Evolutionary conservation across 768 basidiomycete species (phyloP).

Genomic region (Leccinum truebloodii): DNA sequence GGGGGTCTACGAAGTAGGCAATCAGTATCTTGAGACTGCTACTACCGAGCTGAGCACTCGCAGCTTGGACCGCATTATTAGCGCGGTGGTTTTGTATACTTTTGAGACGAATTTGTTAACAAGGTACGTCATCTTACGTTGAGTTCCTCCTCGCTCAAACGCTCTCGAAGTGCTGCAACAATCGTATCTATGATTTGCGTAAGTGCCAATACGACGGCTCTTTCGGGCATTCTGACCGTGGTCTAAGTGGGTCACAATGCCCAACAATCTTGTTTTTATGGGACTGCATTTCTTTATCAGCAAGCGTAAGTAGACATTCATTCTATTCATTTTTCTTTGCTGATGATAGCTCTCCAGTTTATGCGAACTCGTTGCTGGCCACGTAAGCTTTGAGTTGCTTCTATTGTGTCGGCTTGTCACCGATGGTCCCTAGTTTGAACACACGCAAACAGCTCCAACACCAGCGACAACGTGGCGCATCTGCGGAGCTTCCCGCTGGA

Average conservation of each 20-base stretch:
- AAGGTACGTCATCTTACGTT: constrained; percentile 30
- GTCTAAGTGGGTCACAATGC: constrained; percentile 46
- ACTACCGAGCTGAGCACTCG: not conserved
- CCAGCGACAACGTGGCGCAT: constrained; percentile 31
- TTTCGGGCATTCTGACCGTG: not conserved
- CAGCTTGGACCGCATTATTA: constrained; percentile 50
- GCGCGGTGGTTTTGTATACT: constrained; percentile 50
- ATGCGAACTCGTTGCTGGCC: constrained; percentile 52
- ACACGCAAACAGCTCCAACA: constrained; percentile 36
- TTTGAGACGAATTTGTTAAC: constrained; percentile 56
- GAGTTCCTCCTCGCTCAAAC: not conserved
- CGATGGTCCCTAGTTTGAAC: constrained; percentile 33
- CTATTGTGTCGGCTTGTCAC: not conserved
- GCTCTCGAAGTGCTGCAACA: constrained; percentile 38
- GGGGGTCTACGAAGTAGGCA: constrained; percentile 39
- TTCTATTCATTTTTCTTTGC: not conserved
- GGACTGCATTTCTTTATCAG: constrained; percentile 54
- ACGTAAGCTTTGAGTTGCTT: constrained; percentile 29
- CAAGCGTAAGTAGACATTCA: constrained; percentile 39
- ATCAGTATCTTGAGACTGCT: not conserved
- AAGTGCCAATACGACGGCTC: constrained; percentile 11
- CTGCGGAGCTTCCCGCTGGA: constrained; percentile 30
- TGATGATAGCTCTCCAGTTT: constrained; percentile 35
- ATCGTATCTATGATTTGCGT: constrained; percentile 46
- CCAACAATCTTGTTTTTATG: constrained; percentile 51